A percentile compares a stretch with the other conserved stretches of the same genome.
phyloP scores from a whole-genome alignment of 1,284 basidiomycete species.

The Thecaphora thlaspeos region DNA sequence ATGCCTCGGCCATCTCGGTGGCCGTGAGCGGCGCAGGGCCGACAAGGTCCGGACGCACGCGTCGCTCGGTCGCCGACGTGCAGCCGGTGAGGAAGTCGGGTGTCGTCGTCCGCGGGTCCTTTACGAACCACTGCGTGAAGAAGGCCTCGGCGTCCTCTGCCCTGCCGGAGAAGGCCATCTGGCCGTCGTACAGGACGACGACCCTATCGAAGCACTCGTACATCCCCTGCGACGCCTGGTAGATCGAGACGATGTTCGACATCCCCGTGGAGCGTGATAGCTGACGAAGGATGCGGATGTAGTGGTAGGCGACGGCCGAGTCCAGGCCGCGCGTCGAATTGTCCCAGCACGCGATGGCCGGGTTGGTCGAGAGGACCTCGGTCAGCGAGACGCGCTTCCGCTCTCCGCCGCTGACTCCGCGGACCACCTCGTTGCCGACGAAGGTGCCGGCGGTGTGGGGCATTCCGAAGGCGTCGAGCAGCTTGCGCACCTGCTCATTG shows the following conservation, averaged over 20 bases:
- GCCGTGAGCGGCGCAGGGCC: conserved; percentile 1
- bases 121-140: conserved; percentile 55
- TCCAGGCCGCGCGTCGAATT: conserved; percentile 73
- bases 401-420: conserved; percentile 69
- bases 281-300: conserved; percentile 70
- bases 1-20: background rate
- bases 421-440: conserved; percentile 70
- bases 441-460: conserved; percentile 71
- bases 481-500: background rate
- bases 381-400: conserved; percentile 71
- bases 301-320: conserved; percentile 78
- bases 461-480: background rate
- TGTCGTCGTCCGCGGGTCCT: conserved; percentile 69
- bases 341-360: conserved; percentile 70
- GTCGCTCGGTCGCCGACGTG: conserved; percentile 40
- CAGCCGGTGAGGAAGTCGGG: conserved; percentile 50
- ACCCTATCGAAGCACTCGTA: conserved; percentile 65
- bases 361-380: conserved; percentile 65
- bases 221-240: conserved; percentile 64
- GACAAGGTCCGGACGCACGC: background rate
- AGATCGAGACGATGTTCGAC: conserved; percentile 76
- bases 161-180: conserved; percentile 15
- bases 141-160: conserved; percentile 5
- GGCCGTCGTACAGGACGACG: conserved; percentile 53
- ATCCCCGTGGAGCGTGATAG: conserved; percentile 75